Evolutionary conservation across 2,329 filamentous ascomycete genomes (phyloP).

Genomic region (Pestalotiopsis sp.): DNA sequence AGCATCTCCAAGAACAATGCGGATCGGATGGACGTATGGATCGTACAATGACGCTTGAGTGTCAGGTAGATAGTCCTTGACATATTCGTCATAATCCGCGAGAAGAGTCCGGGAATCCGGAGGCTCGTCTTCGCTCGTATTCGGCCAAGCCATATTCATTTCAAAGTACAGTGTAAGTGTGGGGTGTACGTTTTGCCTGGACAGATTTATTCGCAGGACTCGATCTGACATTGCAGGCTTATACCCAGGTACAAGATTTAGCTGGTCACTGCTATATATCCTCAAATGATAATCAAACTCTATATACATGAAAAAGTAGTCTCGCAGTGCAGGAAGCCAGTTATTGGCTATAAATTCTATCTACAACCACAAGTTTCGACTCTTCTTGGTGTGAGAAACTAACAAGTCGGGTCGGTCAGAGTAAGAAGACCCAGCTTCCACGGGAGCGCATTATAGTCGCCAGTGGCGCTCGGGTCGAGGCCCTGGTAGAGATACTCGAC

Average conservation of each 20-base stretch:
- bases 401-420: not conserved
- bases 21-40: too few species aligned
- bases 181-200: too few species aligned
- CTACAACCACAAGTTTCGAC: not conserved
- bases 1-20: not conserved
- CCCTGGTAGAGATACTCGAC: constrained; percentile 42
- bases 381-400: not conserved
- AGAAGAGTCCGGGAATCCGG: too few species aligned
- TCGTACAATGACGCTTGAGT: too few species aligned
- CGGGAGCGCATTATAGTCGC: constrained; percentile 38
- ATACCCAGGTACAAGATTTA: not conserved
- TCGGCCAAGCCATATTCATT: too few species aligned
- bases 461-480: constrained; percentile 31
- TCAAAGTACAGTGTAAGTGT: too few species aligned
- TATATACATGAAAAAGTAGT: not conserved
- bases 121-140: too few species aligned
- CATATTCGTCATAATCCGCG: too few species aligned
- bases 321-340: too few species aligned
- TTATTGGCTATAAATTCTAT: too few species aligned
- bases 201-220: too few species aligned
- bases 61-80: too few species aligned
- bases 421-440: constrained; percentile 38
- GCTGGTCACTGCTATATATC: not conserved
- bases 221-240: not conserved
- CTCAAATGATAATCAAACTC: not conserved